Conservation (phyloP, 768 basidiomycete species). For the Paxillus ammoniavirescens region DNA sequence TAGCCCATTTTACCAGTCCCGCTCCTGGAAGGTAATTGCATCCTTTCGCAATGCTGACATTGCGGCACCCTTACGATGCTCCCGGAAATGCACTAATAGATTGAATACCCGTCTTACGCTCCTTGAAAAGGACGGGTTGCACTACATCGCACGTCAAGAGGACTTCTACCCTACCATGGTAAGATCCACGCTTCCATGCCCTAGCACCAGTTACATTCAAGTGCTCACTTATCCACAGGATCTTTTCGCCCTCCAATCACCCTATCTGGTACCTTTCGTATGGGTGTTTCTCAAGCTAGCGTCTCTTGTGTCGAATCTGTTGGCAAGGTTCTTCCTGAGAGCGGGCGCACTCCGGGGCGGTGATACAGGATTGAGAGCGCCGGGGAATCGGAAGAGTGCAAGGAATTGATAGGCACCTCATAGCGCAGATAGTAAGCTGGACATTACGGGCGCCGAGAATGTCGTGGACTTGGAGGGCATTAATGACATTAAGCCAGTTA, state of each 20-base stretch:
- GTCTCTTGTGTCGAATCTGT: conserved; percentile 11
- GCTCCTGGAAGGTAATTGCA: conserved; percentile 43
- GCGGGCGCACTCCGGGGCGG: background rate
- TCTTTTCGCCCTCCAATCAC: background rate
- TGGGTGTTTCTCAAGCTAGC: conserved; percentile 8
- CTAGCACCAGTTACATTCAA: too few relatives aligned
- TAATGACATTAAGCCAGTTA: too few relatives aligned
- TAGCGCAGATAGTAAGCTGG: background rate
- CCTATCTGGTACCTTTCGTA: background rate
- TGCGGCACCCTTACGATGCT: background rate
- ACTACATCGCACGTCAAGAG: conserved; percentile 55
- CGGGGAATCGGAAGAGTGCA: too few relatives aligned
- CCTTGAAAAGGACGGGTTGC: conserved; percentile 37
- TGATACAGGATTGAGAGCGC: too few relatives aligned
- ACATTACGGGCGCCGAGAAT: too few relatives aligned
- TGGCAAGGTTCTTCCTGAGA: conserved; percentile 1
- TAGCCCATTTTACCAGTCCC: conserved; percentile 43
- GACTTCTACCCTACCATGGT: conserved; percentile 60
- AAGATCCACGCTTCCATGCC: background rate
- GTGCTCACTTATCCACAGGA: background rate
- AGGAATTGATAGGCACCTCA: too few relatives aligned
- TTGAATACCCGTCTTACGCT: conserved; percentile 52
- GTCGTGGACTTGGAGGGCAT: too few relatives aligned
- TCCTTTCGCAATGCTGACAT: background rate
- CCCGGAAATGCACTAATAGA: conserved; percentile 22